Percentiles rank a stretch among this genome's conserved stretches.
Evolutionary conservation across 805 yeast species (phyloP).

Genomic region (Hemisphaericaspora nanyangensis): DNA sequence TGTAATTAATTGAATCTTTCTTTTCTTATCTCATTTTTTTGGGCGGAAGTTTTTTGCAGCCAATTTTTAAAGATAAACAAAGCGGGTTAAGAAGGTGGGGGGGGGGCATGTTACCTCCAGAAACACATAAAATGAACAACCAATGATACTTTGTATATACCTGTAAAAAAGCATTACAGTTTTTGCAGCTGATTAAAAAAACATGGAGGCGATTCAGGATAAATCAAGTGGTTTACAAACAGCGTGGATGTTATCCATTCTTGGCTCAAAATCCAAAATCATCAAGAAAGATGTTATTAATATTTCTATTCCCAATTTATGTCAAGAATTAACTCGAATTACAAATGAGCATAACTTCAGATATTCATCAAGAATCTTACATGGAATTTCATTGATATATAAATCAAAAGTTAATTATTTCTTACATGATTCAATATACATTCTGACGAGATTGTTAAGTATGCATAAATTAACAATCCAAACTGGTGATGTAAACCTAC

Average conservation of each 20-base stretch:
- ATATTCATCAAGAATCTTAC: constrained; percentile 39
- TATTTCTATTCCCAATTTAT: constrained; percentile 40
- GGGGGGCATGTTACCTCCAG: too few species aligned
- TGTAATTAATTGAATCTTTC: too few species aligned
- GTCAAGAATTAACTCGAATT: constrained; percentile 17
- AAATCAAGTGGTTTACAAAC: constrained; percentile 13
- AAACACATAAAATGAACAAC: too few species aligned
- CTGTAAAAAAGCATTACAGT: too few species aligned
- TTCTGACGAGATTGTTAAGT: constrained; percentile 2
- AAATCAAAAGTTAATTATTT: constrained; percentile 47
- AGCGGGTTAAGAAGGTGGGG: too few species aligned
- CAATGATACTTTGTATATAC: too few species aligned
- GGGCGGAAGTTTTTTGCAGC: too few species aligned
- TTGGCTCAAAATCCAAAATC: constrained; percentile 28
- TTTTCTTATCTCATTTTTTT: too few species aligned
- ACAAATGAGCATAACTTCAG: constrained; percentile 16
- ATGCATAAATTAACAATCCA: background rate
- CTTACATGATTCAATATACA: constrained; percentile 24
- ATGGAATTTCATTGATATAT: constrained; percentile 47
- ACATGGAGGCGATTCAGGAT: constrained; percentile 1
- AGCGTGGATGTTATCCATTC: constrained; percentile 40
- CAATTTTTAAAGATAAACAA: too few species aligned
- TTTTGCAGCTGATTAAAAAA: too few species aligned
- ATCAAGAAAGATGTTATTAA: constrained; percentile 28
- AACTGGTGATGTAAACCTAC: background rate